Percentiles rank a stretch among this genome's conserved stretches.
Evolutionary conservation across 768 basidiomycete genomes (phyloP).

Genomic region (Cystobasidium onofrii): DNA sequence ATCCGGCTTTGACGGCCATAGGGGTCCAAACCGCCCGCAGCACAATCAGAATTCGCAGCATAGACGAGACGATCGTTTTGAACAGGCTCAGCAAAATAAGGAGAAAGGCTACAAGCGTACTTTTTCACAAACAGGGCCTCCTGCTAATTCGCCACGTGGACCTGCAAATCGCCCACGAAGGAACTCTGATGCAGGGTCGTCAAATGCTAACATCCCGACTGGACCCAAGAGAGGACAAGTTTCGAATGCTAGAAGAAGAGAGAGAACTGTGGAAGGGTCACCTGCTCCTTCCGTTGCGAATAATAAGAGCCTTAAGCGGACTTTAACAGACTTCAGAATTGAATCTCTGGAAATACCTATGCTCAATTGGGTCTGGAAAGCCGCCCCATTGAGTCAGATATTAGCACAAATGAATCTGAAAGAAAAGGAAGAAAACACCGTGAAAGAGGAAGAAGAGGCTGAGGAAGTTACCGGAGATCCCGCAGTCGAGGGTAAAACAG

Average conservation of each 20-base stretch:
- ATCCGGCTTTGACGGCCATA: background rate
- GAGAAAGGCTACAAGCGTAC: constrained; percentile 1
- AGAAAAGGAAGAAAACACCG: constrained; percentile 3
- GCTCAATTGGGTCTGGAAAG: constrained; percentile 71
- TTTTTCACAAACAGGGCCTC: background rate
- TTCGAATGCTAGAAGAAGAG: background rate
- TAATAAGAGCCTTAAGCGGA: constrained; percentile 44
- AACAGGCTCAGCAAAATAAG: background rate
- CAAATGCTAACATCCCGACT: background rate
- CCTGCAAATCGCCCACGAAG: background rate
- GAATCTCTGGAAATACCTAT: constrained; percentile 76
- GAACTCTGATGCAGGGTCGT: background rate
- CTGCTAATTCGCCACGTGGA: background rate
- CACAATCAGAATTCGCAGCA: background rate
- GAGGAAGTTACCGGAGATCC: constrained; percentile 25
- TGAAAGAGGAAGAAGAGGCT: constrained; percentile 29
- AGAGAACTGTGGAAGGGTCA: background rate
- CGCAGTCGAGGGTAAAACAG: too few relatives aligned
- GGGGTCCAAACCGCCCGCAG: background rate
- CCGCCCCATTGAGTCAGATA: constrained; percentile 31
- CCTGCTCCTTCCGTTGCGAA: background rate
- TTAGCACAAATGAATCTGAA: constrained; percentile 42
- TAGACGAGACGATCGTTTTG: background rate
- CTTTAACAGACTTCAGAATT: constrained; percentile 97
- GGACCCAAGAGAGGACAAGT: background rate